phyloP scores from a whole-genome alignment of 2,329 filamentous ascomycete genomes.

The Clonostachys rosea region DNA sequence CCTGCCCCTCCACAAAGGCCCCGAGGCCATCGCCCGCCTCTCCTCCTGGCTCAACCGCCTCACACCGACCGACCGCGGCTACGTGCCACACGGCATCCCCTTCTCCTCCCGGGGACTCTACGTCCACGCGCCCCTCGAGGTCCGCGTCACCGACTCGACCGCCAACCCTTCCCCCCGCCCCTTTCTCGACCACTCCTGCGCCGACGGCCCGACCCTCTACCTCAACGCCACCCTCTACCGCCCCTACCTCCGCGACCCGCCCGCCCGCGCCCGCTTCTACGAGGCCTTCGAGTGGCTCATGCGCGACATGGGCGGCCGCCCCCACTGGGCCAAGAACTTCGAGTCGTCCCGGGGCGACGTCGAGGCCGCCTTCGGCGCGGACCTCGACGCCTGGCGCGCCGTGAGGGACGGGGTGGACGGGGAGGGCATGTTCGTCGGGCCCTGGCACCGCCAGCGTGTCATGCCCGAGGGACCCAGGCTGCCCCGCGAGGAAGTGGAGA shows the following conservation, averaged over 20 bases:
- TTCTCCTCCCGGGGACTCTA: constrained; percentile 71
- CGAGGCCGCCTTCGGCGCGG: constrained; percentile 62
- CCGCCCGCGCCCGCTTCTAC: constrained; percentile 74
- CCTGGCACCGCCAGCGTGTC: constrained; percentile 78
- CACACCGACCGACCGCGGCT: constrained; percentile 56
- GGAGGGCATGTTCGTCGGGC: constrained; percentile 82
- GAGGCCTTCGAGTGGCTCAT: constrained; percentile 88
- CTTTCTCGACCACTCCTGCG: constrained; percentile 65
- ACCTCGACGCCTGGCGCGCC: constrained; percentile 61
- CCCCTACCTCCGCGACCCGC: constrained; percentile 73
- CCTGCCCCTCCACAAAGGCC: constrained; percentile 77
- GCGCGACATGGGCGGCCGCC: constrained; percentile 75
- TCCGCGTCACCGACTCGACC: constrained; percentile 74
- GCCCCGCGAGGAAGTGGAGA: constrained; percentile 29
- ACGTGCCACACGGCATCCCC: constrained; percentile 66
- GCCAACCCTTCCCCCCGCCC: constrained; percentile 26
- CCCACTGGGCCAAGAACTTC: constrained; percentile 96
- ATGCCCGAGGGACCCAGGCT: constrained; percentile 28
- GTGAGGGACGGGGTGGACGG: constrained; percentile 70
- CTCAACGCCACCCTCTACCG: constrained; percentile 88
- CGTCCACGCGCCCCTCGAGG: constrained; percentile 87
- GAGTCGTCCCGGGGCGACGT: constrained; percentile 56
- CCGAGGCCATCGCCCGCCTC: constrained; percentile 78
- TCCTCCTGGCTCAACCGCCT: constrained; percentile 76
- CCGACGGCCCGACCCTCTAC: constrained; percentile 72